These are phyloP conservation scores for Aspergillus fumigatus DNA, from an alignment of 2,329 filamentous ascomycete genomes.

Conservation along the genomic window DNA sequence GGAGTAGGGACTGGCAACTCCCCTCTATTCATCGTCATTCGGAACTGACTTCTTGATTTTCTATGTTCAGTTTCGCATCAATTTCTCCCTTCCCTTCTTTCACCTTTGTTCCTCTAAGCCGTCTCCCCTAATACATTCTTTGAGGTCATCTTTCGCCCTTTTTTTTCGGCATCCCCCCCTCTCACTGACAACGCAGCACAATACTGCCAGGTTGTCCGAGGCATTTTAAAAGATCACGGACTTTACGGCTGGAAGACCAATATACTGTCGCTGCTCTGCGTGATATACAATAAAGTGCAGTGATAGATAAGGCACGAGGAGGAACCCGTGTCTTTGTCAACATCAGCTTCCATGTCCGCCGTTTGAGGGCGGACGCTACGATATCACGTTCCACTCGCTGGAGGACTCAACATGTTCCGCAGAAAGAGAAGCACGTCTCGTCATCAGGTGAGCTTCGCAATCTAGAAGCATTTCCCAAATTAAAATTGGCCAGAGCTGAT, in stretches of 20 bases:
- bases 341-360: constrained; percentile 2
- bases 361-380: constrained; percentile 2
- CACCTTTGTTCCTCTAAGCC: constrained; percentile 1
- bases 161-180: background rate
- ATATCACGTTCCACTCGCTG: constrained; percentile 1
- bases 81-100: constrained; percentile 2
- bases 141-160: background rate
- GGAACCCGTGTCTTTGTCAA: background rate
- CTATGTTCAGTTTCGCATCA: constrained; percentile 4
- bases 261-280: background rate
- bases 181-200: background rate
- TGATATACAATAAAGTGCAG: background rate
- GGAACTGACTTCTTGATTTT: constrained; percentile 2
- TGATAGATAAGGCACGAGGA: background rate
- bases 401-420: constrained; percentile 34
- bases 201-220: background rate
- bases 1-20: background rate
- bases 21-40: background rate
- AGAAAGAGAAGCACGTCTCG: constrained; percentile 42
- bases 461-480: background rate
- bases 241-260: background rate
- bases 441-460: constrained; percentile 22
- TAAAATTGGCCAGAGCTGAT: background rate
- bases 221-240: background rate
- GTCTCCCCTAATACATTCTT: constrained; percentile 6